Conservation (phyloP, 352 stramenopile genomes). For the Phytophthora uliginosa region DNA sequence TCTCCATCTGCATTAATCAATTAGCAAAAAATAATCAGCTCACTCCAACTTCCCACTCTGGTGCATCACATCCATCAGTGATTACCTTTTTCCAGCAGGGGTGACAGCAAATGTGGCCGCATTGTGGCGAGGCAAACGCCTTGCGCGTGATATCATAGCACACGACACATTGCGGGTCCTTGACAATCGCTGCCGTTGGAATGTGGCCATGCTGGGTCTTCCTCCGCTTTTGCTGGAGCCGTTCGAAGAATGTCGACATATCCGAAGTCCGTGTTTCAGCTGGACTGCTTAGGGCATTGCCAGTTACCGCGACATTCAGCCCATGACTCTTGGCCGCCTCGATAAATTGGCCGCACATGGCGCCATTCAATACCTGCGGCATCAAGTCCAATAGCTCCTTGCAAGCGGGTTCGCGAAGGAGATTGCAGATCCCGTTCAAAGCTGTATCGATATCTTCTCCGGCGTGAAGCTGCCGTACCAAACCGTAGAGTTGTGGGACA, state of each 20-base stretch:
- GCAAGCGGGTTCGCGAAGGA: constrained; percentile 52
- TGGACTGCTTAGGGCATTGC: constrained; percentile 5
- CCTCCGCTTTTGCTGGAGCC: constrained; percentile 73
- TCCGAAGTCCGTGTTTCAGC: constrained; percentile 16
- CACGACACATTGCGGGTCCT: constrained; percentile 86
- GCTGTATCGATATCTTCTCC: constrained; percentile 50
- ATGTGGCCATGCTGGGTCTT: constrained; percentile 49
- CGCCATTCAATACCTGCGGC: constrained; percentile 64
- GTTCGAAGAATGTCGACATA: constrained; percentile 69
- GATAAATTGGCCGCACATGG: constrained; percentile 61
- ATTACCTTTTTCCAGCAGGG: constrained; percentile 88
- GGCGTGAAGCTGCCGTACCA: constrained; percentile 66
- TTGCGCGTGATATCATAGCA: constrained; percentile 88
- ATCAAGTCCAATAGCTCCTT: constrained; percentile 73
- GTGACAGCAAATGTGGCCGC: constrained; percentile 88
- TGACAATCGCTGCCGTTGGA: constrained; percentile 60
- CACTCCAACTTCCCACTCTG: constrained; percentile 18
- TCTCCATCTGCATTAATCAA: constrained; percentile 71
- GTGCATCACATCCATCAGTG: constrained; percentile 14
- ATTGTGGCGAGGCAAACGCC: constrained; percentile 75
- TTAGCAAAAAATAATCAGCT: constrained; percentile 32
- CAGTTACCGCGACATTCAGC: constrained; percentile 37
- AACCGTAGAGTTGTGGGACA: constrained; percentile 63
- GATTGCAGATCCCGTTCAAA: constrained; percentile 58
- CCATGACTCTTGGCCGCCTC: constrained; percentile 44